phyloP scores from a whole-genome alignment of 2,329 filamentous ascomycete species.

The Monilinia vaccinii-corymbosi region DNA sequence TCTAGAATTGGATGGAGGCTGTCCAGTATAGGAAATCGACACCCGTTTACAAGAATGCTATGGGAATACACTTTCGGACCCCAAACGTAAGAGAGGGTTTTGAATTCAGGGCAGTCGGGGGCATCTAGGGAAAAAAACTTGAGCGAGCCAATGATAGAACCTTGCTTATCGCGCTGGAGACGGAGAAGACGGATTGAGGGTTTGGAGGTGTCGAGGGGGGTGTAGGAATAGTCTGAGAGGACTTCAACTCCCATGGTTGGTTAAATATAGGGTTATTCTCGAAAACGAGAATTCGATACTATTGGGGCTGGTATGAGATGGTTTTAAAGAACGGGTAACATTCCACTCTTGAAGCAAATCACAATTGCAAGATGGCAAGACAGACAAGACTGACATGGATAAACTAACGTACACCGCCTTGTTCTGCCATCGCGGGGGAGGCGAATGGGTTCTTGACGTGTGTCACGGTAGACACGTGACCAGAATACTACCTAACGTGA shows the following conservation, averaged over 20 bases:
- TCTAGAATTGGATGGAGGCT: not conserved
- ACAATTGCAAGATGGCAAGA: not conserved
- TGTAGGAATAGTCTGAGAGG: conserved; percentile 3
- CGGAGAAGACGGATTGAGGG: conserved; percentile 6
- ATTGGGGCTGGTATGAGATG: not conserved
- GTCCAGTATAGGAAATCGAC: not conserved
- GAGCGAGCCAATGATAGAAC: conserved; percentile 5
- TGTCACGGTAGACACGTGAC: too few relatives aligned
- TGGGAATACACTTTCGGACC: not conserved
- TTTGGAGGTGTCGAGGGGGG: conserved; percentile 1
- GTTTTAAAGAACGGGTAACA: not conserved
- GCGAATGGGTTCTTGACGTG: too few relatives aligned
- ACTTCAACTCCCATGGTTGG: not conserved
- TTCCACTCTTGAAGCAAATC: not conserved
- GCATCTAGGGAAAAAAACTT: not conserved
- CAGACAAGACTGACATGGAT: not conserved
- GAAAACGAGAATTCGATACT: not conserved
- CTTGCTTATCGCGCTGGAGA: not conserved
- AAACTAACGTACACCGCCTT: not conserved
- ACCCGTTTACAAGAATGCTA: not conserved
- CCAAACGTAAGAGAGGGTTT: not conserved
- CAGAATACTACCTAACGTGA: too few relatives aligned
- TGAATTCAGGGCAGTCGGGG: not conserved
- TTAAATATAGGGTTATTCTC: not conserved
- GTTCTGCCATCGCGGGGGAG: not conserved